Conservation (phyloP, 2,329 filamentous ascomycete species). For the Ophiostoma sp. region DNA sequence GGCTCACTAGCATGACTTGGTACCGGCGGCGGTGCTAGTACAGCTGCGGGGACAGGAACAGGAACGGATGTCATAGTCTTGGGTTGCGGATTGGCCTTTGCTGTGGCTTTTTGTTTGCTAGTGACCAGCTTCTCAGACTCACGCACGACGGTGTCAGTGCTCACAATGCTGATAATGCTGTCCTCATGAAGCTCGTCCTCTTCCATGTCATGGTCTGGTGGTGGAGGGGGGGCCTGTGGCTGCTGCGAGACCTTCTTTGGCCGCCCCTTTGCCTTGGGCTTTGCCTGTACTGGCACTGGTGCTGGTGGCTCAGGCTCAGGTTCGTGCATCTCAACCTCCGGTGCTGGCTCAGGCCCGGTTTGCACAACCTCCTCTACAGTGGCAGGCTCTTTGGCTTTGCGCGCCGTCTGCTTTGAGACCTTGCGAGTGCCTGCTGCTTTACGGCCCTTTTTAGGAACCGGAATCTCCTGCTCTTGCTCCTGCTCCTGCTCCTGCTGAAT, state of each 20-base stretch:
- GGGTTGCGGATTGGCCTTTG: background rate
- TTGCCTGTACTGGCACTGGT: conserved; percentile 19
- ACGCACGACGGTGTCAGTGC: conserved; percentile 27
- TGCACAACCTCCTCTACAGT: conserved; percentile 21
- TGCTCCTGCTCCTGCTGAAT: conserved; percentile 33
- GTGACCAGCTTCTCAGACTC: conserved; percentile 16
- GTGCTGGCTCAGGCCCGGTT: conserved; percentile 22
- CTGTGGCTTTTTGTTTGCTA: background rate
- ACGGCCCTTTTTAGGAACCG: conserved; percentile 50
- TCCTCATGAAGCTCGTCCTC: conserved; percentile 28
- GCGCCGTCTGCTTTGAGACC: conserved; percentile 47
- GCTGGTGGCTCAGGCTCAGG: conserved; percentile 12
- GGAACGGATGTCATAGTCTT: background rate
- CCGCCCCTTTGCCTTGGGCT: conserved; percentile 16
- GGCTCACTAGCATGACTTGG: background rate
- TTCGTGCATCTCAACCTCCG: conserved; percentile 22
- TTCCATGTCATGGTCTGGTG: conserved; percentile 9
- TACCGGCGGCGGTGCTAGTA: background rate
- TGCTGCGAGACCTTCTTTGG: conserved; percentile 14
- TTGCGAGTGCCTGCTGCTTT: conserved; percentile 47
- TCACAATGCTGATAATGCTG: conserved; percentile 26
- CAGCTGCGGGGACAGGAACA: background rate
- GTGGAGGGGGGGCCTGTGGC: conserved; percentile 9
- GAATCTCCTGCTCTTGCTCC: conserved; percentile 34
- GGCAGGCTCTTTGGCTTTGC: conserved; percentile 39